Evolutionary conservation across 148 eudicot genomes (phyloP).

Genomic region (Chenopodium formosanum): DNA sequence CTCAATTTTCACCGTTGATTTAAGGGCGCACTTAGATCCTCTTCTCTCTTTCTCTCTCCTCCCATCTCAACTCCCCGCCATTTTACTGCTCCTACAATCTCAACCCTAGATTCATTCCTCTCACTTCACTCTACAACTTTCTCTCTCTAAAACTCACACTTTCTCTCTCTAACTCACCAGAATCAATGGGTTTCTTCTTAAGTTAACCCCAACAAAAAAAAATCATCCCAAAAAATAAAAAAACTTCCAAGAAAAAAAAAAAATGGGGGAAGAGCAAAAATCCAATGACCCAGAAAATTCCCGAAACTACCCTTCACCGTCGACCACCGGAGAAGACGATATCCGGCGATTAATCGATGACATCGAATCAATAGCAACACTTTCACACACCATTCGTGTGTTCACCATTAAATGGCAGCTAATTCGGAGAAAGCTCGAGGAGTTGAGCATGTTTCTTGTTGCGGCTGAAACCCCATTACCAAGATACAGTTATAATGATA

Average conservation of each 20-base stretch:
- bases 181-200: conserved; percentile 13
- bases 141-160: conserved; percentile 10
- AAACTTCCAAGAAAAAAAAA: neutral
- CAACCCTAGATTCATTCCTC: conserved; percentile 22
- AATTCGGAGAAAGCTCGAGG: conserved; percentile 62
- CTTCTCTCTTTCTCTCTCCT: neutral
- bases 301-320: conserved; percentile 18
- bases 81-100: conserved; percentile 16
- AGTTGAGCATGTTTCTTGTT: conserved; percentile 49
- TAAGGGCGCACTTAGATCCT: conserved; percentile 17
- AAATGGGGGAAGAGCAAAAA: conserved; percentile 44
- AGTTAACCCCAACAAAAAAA: neutral
- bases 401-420: conserved; percentile 68
- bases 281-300: neutral
- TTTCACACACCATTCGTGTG: conserved; percentile 55
- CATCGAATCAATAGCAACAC: conserved; percentile 40
- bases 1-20: conserved; percentile 13
- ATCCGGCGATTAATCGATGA: conserved; percentile 39
- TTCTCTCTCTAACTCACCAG: neutral
- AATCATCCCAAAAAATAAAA: neutral
- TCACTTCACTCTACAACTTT: neutral
- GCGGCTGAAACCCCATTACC: conserved; percentile 33
- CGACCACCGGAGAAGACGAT: conserved; percentile 22
- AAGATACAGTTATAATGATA: neutral
- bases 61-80: conserved; percentile 9